A percentile compares a stretch with the other conserved stretches of the same genome.
Evolutionary conservation across 495 filamentous ascomycete species (phyloP).

Genomic region (Lasiosphaeriaceae sp.): DNA sequence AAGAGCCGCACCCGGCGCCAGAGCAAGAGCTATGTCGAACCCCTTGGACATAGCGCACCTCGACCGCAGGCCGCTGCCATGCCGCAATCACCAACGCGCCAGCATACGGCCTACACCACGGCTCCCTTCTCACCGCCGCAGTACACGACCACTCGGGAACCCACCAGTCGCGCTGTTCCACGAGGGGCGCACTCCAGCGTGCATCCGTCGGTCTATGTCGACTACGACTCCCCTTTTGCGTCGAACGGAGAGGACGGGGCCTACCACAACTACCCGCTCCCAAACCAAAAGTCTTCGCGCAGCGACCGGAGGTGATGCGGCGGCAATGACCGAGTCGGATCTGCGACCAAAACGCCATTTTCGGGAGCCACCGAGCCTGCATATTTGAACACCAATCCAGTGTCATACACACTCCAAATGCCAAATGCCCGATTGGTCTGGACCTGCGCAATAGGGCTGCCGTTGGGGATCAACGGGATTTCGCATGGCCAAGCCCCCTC

Average conservation of each 20-base stretch:
- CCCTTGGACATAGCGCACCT: conserved; percentile 26
- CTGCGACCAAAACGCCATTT: conserved; percentile 1
- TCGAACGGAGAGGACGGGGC: conserved; percentile 12
- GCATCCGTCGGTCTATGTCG: conserved; percentile 25
- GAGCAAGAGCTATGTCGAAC: conserved; percentile 35
- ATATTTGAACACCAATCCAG: conserved; percentile 12
- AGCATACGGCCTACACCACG: conserved; percentile 14
- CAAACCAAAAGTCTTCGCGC: not conserved
- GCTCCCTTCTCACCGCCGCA: conserved; percentile 12
- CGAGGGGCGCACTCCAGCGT: conserved; percentile 10
- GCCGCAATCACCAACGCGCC: conserved; percentile 15
- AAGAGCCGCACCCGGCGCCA: conserved; percentile 18
- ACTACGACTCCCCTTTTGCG: conserved; percentile 15
- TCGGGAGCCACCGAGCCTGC: conserved; percentile 14
- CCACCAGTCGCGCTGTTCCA: not conserved
- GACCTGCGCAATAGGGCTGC: not conserved
- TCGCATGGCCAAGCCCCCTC: no score
- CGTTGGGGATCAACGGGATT: not conserved
- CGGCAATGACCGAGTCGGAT: not conserved
- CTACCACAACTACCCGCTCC: not conserved
- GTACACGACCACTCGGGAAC: conserved; percentile 20
- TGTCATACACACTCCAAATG: not conserved
- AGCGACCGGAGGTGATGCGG: conserved; percentile 8
- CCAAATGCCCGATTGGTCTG: conserved; percentile 22
- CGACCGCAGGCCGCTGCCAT: conserved; percentile 14